A percentile compares a stretch with the other conserved stretches of the same genome.
These are phyloP conservation scores for Anisogramma anomala DNA, from an alignment of 2,329 filamentous ascomycete species.

Conservation along the genomic window DNA sequence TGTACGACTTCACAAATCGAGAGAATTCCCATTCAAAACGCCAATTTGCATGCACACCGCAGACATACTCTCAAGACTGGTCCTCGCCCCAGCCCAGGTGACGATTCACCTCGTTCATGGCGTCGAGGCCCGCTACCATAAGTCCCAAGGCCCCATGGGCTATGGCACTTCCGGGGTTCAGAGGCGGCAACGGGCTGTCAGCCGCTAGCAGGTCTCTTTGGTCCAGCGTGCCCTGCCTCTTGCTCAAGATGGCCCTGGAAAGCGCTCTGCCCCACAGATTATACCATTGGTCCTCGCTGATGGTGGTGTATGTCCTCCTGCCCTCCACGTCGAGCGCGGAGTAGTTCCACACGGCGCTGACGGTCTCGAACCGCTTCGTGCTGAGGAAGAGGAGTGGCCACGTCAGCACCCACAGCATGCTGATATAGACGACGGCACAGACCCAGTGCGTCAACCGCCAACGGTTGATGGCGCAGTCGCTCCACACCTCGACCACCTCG, in stretches of 20 bases:
- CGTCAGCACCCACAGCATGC: conserved; percentile 55
- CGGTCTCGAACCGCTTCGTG: conserved; percentile 56
- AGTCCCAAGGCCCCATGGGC: conserved; percentile 31
- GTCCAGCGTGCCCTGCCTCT: conserved; percentile 43
- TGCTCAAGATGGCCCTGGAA: conserved; percentile 44
- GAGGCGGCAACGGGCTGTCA: conserved; percentile 27
- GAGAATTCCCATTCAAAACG: too few relatives aligned
- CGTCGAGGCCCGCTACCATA: conserved; percentile 36
- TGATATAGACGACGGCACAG: conserved; percentile 51
- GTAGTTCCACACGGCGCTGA: conserved; percentile 49
- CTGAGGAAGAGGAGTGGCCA: conserved; percentile 61
- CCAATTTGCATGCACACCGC: too few relatives aligned
- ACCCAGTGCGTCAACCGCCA: conserved; percentile 56
- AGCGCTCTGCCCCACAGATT: conserved; percentile 52
- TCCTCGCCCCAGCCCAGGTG: conserved; percentile 42
- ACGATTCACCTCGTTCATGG: conserved; percentile 41
- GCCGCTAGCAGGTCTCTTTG: conserved; percentile 42
- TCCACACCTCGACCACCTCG: conserved; percentile 50
- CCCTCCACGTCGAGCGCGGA: conserved; percentile 27
- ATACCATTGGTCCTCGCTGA: conserved; percentile 50
- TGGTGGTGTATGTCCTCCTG: conserved; percentile 37
- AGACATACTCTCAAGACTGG: conserved; percentile 7
- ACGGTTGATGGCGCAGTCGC: conserved; percentile 46
- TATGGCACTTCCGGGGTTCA: conserved; percentile 27
- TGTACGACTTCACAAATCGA: too few relatives aligned